phyloP scores from a whole-genome alignment of 2,329 filamentous ascomycete species.

The Pseudocercospora macadamiae region DNA sequence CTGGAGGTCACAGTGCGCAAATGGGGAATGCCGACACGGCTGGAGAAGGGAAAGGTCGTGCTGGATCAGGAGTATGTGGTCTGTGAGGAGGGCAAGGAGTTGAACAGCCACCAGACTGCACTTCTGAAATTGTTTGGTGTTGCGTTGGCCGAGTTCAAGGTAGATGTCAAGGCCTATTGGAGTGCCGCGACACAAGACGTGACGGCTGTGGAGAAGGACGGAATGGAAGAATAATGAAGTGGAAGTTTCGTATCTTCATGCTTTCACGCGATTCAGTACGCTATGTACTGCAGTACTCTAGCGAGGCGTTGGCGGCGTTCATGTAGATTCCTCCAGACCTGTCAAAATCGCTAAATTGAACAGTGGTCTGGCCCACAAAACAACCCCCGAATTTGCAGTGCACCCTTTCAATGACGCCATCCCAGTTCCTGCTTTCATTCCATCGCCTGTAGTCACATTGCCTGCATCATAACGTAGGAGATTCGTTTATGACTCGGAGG shows the following conservation, averaged over 20 bases:
- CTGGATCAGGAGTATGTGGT: conserved; percentile 74
- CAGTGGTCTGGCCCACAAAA: conserved; percentile 15
- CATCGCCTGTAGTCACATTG: conserved; percentile 21
- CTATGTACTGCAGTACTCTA: conserved; percentile 31
- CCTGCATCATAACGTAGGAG: conserved; percentile 18
- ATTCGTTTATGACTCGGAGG: conserved; percentile 72
- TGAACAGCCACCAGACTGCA: conserved; percentile 91
- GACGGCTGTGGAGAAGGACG: conserved; percentile 35
- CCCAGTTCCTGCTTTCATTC: conserved; percentile 19
- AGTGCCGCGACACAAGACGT: conserved; percentile 39
- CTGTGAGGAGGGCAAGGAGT: conserved; percentile 79
- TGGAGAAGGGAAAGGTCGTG: conserved; percentile 86
- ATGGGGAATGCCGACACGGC: conserved; percentile 83
- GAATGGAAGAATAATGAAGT: conserved; percentile 38
- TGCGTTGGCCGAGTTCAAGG: conserved; percentile 85
- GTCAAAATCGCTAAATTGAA: conserved; percentile 6
- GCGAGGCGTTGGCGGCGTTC: conserved; percentile 38
- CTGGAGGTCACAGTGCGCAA: conserved; percentile 89
- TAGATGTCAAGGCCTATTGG: conserved; percentile 69
- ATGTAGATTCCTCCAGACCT: conserved; percentile 16
- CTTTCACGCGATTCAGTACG: conserved; percentile 28
- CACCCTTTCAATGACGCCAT: conserved; percentile 20
- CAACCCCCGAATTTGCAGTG: conserved; percentile 7
- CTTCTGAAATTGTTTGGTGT: conserved; percentile 92
- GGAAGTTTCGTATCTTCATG: conserved; percentile 34